These are phyloP conservation scores for Myrica gale DNA, from an alignment of 306 rosid species.

Conservation along the genomic window DNA sequence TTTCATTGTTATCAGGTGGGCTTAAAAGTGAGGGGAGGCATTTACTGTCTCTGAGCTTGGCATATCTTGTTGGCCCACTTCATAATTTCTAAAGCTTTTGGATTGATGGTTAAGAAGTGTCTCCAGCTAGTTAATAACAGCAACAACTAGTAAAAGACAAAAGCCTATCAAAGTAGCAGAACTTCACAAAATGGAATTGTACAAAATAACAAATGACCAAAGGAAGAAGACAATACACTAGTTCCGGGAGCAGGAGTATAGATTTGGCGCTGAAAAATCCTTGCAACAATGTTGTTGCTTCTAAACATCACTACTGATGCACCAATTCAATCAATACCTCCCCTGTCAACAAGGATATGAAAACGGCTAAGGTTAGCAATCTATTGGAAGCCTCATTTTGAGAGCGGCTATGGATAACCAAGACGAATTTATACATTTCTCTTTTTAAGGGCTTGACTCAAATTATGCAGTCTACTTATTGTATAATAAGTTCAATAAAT, in stretches of 20 bases:
- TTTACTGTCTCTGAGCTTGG: not conserved
- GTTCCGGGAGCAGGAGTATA: constrained; percentile 82
- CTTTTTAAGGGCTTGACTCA: not conserved
- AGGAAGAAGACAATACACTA: constrained; percentile 48
- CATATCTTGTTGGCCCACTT: not conserved
- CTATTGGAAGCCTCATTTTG: not conserved
- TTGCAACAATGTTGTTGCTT: constrained; percentile 72
- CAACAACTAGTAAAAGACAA: constrained; percentile 1
- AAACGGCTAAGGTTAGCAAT: not conserved
- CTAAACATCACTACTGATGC: constrained; percentile 57
- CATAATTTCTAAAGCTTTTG: not conserved
- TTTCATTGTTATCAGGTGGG: not conserved
- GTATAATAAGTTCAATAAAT: not conserved
- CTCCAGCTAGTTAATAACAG: not conserved
- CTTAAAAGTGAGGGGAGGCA: not conserved
- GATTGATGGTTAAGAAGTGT: not conserved
- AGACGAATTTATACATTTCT: not conserved
- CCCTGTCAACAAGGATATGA: constrained; percentile 21
- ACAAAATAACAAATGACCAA: not conserved
- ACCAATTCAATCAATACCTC: constrained; percentile 26
- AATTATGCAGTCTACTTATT: not conserved
- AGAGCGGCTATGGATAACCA: not conserved
- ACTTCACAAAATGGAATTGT: constrained; percentile 5
- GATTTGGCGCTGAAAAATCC: constrained; percentile 90
- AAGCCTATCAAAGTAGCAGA: not conserved